phyloP scores from a whole-genome alignment of 2,329 filamentous ascomycete species.

The Alternaria atra region DNA sequence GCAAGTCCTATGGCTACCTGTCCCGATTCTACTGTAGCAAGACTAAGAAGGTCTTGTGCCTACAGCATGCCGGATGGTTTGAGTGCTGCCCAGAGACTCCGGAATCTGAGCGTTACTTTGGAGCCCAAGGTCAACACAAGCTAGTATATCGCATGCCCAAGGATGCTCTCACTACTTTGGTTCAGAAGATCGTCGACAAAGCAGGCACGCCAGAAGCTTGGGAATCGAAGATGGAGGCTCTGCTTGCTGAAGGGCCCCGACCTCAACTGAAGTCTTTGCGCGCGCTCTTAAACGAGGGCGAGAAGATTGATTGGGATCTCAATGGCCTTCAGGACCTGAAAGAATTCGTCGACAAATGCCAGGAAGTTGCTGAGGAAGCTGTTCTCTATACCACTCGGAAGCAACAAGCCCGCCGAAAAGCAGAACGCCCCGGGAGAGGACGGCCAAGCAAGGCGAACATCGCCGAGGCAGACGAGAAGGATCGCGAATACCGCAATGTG shows the following conservation, averaged over 20 bases:
- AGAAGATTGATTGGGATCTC: slow-evolving; percentile 92
- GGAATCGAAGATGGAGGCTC: slow-evolving; percentile 87
- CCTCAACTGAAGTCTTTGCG: slow-evolving; percentile 88
- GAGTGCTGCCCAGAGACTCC: slow-evolving; percentile 76
- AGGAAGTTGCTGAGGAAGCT: slow-evolving; percentile 97
- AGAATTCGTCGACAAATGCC: slow-evolving; percentile 93
- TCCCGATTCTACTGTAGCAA: slow-evolving; percentile 88
- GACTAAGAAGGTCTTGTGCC: slow-evolving; percentile 81
- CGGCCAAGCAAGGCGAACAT: slow-evolving; percentile 68
- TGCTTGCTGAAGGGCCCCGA: slow-evolving; percentile 82
- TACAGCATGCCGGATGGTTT: slow-evolving; percentile 80
- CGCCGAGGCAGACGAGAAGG: slow-evolving; percentile 83
- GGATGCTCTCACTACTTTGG: slow-evolving; percentile 71
- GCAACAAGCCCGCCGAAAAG: slow-evolving; percentile 96
- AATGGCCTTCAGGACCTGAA: slow-evolving; percentile 82
- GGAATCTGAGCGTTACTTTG: slow-evolving; percentile 72
- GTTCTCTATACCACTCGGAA: slow-evolving; percentile 96
- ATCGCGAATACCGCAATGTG: slow-evolving; percentile 85
- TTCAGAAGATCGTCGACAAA: slow-evolving; percentile 84
- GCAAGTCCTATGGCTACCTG: slow-evolving; percentile 90
- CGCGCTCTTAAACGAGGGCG: slow-evolving; percentile 86
- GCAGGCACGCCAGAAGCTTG: slow-evolving; percentile 85
- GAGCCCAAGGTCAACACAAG: slow-evolving; percentile 67
- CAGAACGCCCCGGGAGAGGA: slow-evolving; percentile 84
- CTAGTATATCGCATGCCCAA: slow-evolving; percentile 81